Percentiles rank a stretch among this genome's conserved stretches.
Evolutionary conservation across 176 grass and related monocot genomes (phyloP).

Genomic region (Oryza nivara): DNA sequence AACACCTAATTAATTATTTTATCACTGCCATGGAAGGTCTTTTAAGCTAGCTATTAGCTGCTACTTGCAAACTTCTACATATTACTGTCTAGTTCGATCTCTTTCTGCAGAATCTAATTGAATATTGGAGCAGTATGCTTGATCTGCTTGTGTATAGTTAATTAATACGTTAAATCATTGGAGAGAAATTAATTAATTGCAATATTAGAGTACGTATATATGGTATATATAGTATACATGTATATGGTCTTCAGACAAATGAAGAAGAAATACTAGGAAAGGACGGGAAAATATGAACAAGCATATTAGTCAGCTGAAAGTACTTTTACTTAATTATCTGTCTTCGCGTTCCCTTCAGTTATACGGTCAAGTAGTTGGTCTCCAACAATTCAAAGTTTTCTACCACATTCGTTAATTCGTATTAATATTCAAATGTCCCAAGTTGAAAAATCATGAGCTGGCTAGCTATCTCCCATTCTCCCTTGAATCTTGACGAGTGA

Average conservation of each 20-base stretch:
- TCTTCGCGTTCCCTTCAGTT: slow-evolving; percentile 32
- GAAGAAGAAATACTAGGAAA: slow-evolving; percentile 33
- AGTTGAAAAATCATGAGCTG: slow-evolving; percentile 35
- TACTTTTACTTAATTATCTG: slow-evolving; percentile 47
- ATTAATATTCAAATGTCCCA: slow-evolving; percentile 33
- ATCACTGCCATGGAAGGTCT: neutral
- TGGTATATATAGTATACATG: neutral
- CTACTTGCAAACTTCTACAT: too few species aligned
- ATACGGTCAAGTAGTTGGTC: slow-evolving; percentile 44
- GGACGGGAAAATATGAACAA: slow-evolving; percentile 31
- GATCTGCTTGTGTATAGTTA: neutral
- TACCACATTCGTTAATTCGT: neutral
- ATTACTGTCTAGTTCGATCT: neutral
- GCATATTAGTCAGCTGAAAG: slow-evolving; percentile 41
- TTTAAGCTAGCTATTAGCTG: neutral
- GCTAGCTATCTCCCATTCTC: slow-evolving; percentile 20
- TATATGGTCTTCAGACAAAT: neutral
- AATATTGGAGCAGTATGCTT: neutral
- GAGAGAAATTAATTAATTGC: neutral
- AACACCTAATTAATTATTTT: neutral
- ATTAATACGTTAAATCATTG: neutral
- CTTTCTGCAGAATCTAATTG: neutral
- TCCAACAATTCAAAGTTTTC: slow-evolving; percentile 48
- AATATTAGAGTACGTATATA: neutral
- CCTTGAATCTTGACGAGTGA: slow-evolving; percentile 35